These are phyloP conservation scores for Glycine soja DNA, from an alignment of 306 rosid species.

Conservation along the genomic window DNA sequence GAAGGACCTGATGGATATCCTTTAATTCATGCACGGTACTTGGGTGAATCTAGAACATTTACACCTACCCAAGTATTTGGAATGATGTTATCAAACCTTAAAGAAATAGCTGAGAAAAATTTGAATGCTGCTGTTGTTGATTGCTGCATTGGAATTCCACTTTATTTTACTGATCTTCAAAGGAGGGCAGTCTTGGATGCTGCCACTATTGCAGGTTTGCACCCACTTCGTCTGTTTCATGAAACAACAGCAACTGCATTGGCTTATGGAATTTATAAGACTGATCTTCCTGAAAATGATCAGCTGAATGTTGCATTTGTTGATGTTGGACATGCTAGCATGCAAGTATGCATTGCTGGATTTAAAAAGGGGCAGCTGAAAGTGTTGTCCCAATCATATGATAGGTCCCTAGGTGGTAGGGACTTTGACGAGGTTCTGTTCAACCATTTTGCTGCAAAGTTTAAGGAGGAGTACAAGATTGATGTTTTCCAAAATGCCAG, in stretches of 20 bases:
- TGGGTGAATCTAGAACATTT: constrained; percentile 74
- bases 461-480: constrained; percentile 85
- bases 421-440: constrained; percentile 91
- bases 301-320: constrained; percentile 90
- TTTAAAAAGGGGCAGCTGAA: constrained; percentile 89
- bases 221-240: constrained; percentile 85
- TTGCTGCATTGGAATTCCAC: constrained; percentile 96
- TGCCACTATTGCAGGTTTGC: constrained; percentile 89
- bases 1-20: constrained; percentile 95
- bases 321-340: constrained; percentile 92
- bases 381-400: constrained; percentile 83
- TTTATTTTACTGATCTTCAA: constrained; percentile 91
- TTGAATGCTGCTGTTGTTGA: constrained; percentile 84
- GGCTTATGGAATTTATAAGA: constrained; percentile 96
- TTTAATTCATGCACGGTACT: constrained; percentile 71
- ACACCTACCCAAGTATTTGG: constrained; percentile 88
- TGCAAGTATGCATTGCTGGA: constrained; percentile 98
- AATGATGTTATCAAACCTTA: constrained; percentile 83
- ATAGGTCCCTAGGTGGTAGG: constrained; percentile 91
- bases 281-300: constrained; percentile 88
- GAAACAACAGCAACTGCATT: constrained; percentile 95
- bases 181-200: constrained; percentile 93
- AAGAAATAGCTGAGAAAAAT: constrained; percentile 81
- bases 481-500: constrained; percentile 84
- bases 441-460: constrained; percentile 77